These are phyloP conservation scores for Linaria vulgaris DNA, from an alignment of 257 asterid genomes.

Conservation along the genomic window DNA sequence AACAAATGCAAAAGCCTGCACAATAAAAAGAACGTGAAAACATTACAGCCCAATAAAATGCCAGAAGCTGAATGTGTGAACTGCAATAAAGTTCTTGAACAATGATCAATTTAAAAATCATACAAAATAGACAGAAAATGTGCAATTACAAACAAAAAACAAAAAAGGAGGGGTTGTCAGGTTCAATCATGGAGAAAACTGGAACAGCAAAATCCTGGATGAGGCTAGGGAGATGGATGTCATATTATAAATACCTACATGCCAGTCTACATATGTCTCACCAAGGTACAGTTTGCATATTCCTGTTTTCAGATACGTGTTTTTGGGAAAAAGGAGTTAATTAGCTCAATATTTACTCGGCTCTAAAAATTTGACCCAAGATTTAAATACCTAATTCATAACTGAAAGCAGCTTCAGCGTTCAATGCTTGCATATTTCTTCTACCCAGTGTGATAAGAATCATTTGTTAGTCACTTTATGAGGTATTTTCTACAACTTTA, in stretches of 20 bases:
- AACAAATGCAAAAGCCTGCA: constrained; percentile 83
- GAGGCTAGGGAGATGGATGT: too few relatives aligned
- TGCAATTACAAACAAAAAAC: neutral
- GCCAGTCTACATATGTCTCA: neutral
- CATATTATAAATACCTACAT: too few relatives aligned
- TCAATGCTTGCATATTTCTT: neutral
- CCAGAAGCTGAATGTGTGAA: constrained; percentile 1
- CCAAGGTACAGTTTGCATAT: neutral
- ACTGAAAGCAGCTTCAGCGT: neutral
- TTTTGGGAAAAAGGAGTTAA: neutral
- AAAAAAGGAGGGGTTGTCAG: neutral
- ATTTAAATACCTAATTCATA: neutral
- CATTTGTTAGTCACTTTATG: neutral
- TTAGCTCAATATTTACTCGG: neutral
- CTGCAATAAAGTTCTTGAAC: constrained; percentile 5
- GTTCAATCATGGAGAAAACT: neutral
- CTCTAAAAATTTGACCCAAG: neutral
- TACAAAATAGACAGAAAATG: neutral
- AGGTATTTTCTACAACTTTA: too few relatives aligned
- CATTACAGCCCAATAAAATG: constrained; percentile 20
- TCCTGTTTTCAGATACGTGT: neutral
- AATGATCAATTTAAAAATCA: neutral
- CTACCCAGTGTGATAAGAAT: neutral
- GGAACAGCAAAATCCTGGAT: neutral
- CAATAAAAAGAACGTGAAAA: constrained; percentile 22